Conservation (phyloP, 148 eudicot genomes). For the Fagopyrum tataricum region DNA sequence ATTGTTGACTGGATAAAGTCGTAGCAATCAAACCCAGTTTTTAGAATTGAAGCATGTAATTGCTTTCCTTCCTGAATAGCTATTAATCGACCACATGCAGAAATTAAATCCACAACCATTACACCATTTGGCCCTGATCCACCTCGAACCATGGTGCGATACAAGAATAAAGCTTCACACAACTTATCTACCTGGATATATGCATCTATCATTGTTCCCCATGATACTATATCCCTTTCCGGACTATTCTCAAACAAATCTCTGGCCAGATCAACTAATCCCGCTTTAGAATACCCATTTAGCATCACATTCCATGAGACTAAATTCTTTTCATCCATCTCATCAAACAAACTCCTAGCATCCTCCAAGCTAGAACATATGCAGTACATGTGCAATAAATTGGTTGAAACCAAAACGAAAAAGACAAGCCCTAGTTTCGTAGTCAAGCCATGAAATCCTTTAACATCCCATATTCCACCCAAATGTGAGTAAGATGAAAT, state of each 20-base stretch:
- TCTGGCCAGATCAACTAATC: constrained; percentile 42
- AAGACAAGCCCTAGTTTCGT: constrained; percentile 50
- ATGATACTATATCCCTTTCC: constrained; percentile 62
- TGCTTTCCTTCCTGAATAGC: constrained; percentile 62
- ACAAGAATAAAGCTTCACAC: constrained; percentile 54
- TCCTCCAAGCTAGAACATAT: constrained; percentile 37
- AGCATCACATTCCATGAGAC: constrained; percentile 90
- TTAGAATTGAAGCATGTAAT: constrained; percentile 46
- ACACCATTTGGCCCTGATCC: constrained; percentile 69
- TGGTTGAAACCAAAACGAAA: constrained; percentile 56
- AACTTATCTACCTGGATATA: constrained; percentile 43
- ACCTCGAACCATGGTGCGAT: constrained; percentile 40
- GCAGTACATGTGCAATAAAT: constrained; percentile 64
- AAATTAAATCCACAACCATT: constrained; percentile 66
- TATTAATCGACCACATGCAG: constrained; percentile 53
- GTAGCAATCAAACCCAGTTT: constrained; percentile 47
- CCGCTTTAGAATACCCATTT: constrained; percentile 74
- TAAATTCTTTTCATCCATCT: constrained; percentile 57
- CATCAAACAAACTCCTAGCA: constrained; percentile 52
- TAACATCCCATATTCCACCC: constrained; percentile 33
- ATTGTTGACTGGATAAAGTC: constrained; percentile 69
- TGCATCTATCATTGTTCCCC: constrained; percentile 79
- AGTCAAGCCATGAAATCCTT: constrained; percentile 47
- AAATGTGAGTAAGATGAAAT: constrained; percentile 49
- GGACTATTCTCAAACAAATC: constrained; percentile 61